Conservation (phyloP, 2,329 filamentous ascomycete species). For the Drechslerella coelobrocha region DNA sequence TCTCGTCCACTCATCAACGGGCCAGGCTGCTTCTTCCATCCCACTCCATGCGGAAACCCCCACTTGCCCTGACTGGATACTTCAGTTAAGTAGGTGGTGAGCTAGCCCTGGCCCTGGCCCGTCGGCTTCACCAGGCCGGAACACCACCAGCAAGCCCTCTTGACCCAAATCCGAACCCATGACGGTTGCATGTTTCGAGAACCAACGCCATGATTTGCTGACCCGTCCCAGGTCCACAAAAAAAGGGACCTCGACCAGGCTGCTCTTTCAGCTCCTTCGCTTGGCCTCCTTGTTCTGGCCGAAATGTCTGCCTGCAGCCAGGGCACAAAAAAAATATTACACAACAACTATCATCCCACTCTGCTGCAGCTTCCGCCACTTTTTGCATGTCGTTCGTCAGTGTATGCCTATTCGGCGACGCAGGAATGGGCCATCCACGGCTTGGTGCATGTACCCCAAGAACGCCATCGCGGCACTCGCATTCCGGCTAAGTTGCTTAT, state of each 20-base stretch:
- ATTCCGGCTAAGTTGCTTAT: constrained; percentile 33
- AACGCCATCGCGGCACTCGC: constrained; percentile 26
- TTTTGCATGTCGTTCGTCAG: constrained; percentile 19
- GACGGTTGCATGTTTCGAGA: constrained; percentile 50
- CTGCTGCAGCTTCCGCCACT: constrained; percentile 19
- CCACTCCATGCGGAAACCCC: constrained; percentile 32
- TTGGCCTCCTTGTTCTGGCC: constrained; percentile 41
- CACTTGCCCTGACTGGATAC: constrained; percentile 4
- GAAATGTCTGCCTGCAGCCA: constrained; percentile 33
- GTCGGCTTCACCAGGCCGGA: constrained; percentile 32
- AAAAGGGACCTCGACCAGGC: constrained; percentile 30
- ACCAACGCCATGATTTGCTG: constrained; percentile 32
- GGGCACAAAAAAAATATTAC: constrained; percentile 8
- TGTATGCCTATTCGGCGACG: constrained; percentile 48
- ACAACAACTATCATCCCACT: constrained; percentile 34
- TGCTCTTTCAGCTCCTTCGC: constrained; percentile 41
- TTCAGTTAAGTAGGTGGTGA: neutral
- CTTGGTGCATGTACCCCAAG: constrained; percentile 28
- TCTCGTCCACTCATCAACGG: constrained; percentile 44
- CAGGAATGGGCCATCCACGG: constrained; percentile 4
- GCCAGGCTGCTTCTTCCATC: constrained; percentile 9
- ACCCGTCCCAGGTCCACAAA: constrained; percentile 4
- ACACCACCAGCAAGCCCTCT: constrained; percentile 20
- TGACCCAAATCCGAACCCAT: constrained; percentile 44
- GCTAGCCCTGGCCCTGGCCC: constrained; percentile 2